A percentile compares a stretch with the other conserved stretches of the same genome.
Evolutionary conservation across 163 green algal species (phyloP).

Genomic region (Trebouxiophyceae sp.): DNA sequence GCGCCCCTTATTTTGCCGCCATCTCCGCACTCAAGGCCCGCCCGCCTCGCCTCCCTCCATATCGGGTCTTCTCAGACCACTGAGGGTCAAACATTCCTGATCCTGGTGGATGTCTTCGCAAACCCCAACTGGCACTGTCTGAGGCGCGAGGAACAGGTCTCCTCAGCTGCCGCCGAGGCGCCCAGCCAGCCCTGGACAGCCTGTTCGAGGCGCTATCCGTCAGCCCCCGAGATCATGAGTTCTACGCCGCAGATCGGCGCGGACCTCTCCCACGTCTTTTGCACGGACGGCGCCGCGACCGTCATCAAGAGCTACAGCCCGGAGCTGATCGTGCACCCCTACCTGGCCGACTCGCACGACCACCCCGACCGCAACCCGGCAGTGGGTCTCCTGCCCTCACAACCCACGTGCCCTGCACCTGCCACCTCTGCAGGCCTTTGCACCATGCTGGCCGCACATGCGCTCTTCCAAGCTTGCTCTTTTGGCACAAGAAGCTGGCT

Average conservation of each 20-base stretch:
- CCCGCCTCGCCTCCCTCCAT: background rate
- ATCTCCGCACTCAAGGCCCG: slow-evolving; percentile 57
- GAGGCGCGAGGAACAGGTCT: no score
- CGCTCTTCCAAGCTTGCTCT: no score
- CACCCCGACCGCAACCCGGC: slow-evolving; percentile 4
- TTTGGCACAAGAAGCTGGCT: no score
- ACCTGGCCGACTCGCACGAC: slow-evolving; percentile 48
- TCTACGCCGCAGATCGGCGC: slow-evolving; percentile 60
- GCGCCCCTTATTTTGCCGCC: slow-evolving; percentile 89
- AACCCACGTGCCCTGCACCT: no score
- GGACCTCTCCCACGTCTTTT: slow-evolving; percentile 92
- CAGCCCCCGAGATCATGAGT: no score
- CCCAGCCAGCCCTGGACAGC: background rate
- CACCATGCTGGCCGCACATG: no score
- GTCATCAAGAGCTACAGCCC: slow-evolving; percentile 92
- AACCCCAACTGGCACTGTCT: no score
- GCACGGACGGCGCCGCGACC: slow-evolving; percentile 60
- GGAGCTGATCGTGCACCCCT: slow-evolving; percentile 91
- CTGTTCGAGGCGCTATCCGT: background rate
- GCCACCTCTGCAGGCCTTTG: no score
- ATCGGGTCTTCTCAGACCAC: background rate
- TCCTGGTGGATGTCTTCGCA: no score
- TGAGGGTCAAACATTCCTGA: no score
- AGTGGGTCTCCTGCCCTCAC: no score
- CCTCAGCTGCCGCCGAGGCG: background rate